Conservation (phyloP, 2,329 filamentous ascomycete genomes). For the Aureobasidium namibiae region DNA sequence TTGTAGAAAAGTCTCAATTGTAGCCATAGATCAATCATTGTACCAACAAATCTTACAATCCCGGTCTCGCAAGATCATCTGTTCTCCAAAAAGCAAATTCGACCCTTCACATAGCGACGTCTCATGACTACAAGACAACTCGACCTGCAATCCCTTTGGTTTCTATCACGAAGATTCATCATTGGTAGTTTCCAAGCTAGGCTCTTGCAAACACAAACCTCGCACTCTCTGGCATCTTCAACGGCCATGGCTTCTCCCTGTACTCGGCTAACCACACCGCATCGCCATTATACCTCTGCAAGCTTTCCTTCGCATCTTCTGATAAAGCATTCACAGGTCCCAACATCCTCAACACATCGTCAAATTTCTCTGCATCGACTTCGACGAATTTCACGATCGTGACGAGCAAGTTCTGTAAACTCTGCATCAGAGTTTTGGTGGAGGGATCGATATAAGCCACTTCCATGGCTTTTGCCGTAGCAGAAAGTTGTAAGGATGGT, state of each 20-base stretch:
- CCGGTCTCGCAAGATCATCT: too few species aligned
- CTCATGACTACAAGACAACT: too few species aligned
- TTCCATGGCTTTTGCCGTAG: background rate
- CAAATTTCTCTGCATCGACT: conserved; percentile 62
- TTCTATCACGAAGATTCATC: too few species aligned
- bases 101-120: too few species aligned
- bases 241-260: background rate
- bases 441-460: conserved; percentile 35
- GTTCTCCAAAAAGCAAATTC: too few species aligned
- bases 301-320: conserved; percentile 43
- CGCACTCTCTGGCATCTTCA: background rate
- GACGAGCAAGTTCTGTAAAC: conserved; percentile 50
- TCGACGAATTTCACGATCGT: conserved; percentile 54
- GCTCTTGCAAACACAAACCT: conserved; percentile 2
- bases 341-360: conserved; percentile 60
- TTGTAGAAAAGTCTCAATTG: too few species aligned
- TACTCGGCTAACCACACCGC: conserved; percentile 59
- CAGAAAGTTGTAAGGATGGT: background rate
- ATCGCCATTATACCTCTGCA: conserved; percentile 62
- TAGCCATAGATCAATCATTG: too few species aligned
- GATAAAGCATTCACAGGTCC: conserved; percentile 30
- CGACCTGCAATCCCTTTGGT: too few species aligned
- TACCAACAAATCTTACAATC: too few species aligned
- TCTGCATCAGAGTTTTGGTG: conserved; percentile 56
- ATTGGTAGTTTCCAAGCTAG: too few species aligned